Base-by-base conservation (phyloP, 768 basidiomycete genomes). In the Russula vinacea region DNA sequence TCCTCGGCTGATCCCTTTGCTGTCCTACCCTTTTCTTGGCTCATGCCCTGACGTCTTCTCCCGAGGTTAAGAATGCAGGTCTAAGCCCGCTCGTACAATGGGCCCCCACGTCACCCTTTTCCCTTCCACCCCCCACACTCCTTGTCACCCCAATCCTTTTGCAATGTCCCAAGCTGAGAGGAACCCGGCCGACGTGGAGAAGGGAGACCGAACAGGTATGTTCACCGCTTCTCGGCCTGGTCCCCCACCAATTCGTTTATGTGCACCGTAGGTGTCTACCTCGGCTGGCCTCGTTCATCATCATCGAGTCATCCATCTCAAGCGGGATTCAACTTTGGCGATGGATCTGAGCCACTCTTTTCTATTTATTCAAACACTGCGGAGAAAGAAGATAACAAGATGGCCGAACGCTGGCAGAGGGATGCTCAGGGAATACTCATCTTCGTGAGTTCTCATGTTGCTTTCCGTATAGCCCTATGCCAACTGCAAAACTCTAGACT, bases 361-460 rank as follows among this genome's bases (percentile, higher is more conserved):
- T 24, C 37, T 37, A 55, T 55, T 13, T 55, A 55, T 55, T 55
- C 53, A 16, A 24, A 55, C 11, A 17, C 8, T 14, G 24, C 33
- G 37, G 22, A 55, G 33, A 29, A 55, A 39, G 53, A 24, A 4
- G 53, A 55, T 24, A 55, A 55, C 24, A 39, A 39, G 22, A 16
- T 16, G 37, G 53, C 22, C 6, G 53, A 55, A 39, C 53, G 53
- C 22, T 55, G 53, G 53, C 53, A 39, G 24, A 55, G 14, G 53
- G 53, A 55, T 55, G 53, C 53, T 7, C 35, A 13, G 11, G 29
- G 19, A 13, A 45, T 44, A 6, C 56, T 57, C 1, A 42, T 44
- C 11, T 57, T 57, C 32, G 56, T 57, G 42, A 45, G 56, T 44
- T 11, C 11, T 16, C 42, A 3, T 24, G 11, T 29, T 14, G 6